phyloP scores from a whole-genome alignment of 148 eudicot genomes.

The Polygonum aviculare region DNA sequence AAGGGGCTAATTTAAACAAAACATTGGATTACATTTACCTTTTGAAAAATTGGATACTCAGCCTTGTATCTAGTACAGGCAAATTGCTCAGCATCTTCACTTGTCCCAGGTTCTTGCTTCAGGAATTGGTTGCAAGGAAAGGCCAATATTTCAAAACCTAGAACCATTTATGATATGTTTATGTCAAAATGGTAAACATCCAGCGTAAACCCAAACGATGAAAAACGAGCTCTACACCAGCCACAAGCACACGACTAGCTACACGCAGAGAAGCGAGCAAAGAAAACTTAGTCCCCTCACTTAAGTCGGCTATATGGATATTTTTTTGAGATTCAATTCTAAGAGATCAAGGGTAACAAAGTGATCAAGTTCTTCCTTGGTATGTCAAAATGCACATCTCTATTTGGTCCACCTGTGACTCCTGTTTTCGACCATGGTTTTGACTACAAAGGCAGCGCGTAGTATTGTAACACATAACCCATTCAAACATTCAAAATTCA shows the following conservation, averaged over 20 bases:
- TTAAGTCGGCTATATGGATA: background rate
- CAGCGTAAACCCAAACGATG: background rate
- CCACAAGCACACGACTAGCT: too few species aligned
- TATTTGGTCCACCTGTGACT: background rate
- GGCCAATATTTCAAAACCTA: slow-evolving; percentile 83
- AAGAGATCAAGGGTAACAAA: background rate
- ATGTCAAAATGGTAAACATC: slow-evolving; percentile 4
- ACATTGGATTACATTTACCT: slow-evolving; percentile 28
- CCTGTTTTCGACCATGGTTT: too few species aligned
- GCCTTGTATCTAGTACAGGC: slow-evolving; percentile 80
- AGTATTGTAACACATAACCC: too few species aligned
- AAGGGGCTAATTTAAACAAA: background rate
- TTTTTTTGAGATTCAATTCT: background rate
- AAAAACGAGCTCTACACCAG: background rate
- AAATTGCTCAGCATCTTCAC: slow-evolving; percentile 56
- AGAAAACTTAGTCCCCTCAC: background rate
- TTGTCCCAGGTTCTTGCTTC: slow-evolving; percentile 78
- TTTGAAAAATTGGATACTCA: slow-evolving; percentile 79
- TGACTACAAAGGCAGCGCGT: too few species aligned
- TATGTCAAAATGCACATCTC: background rate
- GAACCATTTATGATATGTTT: background rate
- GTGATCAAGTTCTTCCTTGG: background rate
- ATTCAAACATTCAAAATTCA: background rate
- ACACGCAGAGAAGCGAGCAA: background rate
- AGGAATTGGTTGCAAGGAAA: slow-evolving; percentile 93